These are phyloP conservation scores for Cercophora sp. DNA, from an alignment of 495 filamentous ascomycete genomes.

Conservation along the genomic window DNA sequence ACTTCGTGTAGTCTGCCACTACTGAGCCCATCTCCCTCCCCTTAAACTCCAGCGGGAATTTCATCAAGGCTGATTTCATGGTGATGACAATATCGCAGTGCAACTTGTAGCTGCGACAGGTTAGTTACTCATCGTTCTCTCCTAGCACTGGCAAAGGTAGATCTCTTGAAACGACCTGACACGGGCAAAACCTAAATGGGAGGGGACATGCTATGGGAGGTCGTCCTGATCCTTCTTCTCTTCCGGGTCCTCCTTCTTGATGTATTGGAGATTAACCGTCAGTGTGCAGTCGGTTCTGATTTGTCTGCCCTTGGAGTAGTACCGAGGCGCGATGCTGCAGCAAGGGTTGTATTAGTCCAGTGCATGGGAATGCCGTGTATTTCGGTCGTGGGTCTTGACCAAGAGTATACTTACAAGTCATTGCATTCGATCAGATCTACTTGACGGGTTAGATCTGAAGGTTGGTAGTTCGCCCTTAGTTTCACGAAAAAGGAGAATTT, in stretches of 20 bases:
- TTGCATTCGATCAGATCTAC: not conserved
- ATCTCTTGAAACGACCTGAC: no score
- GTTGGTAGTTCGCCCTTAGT: not conserved
- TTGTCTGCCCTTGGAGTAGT: not conserved
- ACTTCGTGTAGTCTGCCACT: no score
- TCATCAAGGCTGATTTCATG: not conserved
- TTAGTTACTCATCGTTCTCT: not conserved
- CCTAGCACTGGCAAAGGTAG: no score
- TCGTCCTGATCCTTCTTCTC: not conserved
- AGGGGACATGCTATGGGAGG: not conserved
- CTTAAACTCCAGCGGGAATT: not conserved
- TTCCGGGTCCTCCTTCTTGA: not conserved
- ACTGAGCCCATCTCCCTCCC: constrained; percentile 8
- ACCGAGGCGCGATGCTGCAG: not conserved
- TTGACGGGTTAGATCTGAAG: not conserved
- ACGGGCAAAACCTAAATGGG: not conserved
- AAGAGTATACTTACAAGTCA: not conserved
- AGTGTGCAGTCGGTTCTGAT: not conserved
- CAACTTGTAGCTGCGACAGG: not conserved
- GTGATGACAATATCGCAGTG: not conserved
- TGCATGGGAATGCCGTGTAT: no score
- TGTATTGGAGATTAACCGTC: not conserved
- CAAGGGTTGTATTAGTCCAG: no score
- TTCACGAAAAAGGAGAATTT: not conserved
- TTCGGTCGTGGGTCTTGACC: no score